Percentiles rank a stretch among this genome's conserved stretches.
Conservation (phyloP, 2,329 filamentous ascomycete genomes). For the Hypoxylon sp. region DNA sequence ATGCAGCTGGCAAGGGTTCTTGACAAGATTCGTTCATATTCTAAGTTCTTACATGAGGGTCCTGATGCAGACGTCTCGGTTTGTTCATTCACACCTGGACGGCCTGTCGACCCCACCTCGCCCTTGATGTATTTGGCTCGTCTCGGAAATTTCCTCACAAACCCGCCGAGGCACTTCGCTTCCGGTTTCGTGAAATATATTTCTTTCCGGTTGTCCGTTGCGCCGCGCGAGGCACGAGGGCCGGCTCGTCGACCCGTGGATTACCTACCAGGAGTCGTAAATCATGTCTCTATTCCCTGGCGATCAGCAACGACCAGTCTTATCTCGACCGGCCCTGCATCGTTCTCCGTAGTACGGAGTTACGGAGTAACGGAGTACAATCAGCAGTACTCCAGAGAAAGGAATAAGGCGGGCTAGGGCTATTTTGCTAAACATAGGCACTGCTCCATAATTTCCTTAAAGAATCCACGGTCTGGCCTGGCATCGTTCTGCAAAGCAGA, state of each 20-base stretch:
- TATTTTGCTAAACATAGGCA: conserved; percentile 29
- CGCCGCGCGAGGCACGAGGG: conserved; percentile 13
- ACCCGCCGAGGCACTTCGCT: conserved; percentile 21
- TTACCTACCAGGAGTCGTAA: conserved; percentile 11
- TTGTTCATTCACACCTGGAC: conserved; percentile 20
- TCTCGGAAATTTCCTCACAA: conserved; percentile 23
- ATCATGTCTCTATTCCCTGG: conserved; percentile 20
- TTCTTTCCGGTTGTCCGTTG: conserved; percentile 16
- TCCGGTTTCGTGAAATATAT: conserved; percentile 15
- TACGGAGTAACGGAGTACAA: no score
- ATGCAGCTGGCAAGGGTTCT: conserved; percentile 23
- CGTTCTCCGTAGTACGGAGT: conserved; percentile 11
- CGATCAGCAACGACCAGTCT: conserved; percentile 13
- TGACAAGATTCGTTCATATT: conserved; percentile 23
- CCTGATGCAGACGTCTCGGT: conserved; percentile 22
- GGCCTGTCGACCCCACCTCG: conserved; percentile 14
- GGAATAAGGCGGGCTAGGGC: conserved; percentile 10
- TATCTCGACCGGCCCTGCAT: conserved; percentile 26
- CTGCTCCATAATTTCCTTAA: conserved; percentile 22
- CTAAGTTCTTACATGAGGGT: conserved; percentile 37
- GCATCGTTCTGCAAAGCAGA: conserved; percentile 11
- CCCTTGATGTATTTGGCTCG: conserved; percentile 20
- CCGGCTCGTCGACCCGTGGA: conserved; percentile 7
- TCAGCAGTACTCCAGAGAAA: conserved; percentile 11
- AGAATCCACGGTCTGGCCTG: conserved; percentile 10